A percentile compares a stretch with the other conserved stretches of the same genome.
Evolutionary conservation across 352 stramenopile genomes (phyloP).

Genomic region (Pythium grandisporangium): DNA sequence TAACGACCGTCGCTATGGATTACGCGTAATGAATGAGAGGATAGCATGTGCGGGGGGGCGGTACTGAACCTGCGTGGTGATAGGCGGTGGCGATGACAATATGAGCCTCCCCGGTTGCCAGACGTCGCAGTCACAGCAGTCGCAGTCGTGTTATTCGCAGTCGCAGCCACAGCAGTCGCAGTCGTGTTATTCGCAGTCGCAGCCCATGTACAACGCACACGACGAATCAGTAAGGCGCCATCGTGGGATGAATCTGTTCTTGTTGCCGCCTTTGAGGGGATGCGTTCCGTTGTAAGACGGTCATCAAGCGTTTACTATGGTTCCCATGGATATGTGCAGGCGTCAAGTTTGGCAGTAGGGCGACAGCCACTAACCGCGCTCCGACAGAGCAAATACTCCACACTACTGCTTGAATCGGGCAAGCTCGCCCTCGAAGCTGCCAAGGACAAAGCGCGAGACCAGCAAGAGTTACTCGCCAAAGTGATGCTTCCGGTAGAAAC

Average conservation of each 20-base stretch:
- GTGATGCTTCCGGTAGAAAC: no score
- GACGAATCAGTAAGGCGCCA: not conserved
- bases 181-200: not conserved
- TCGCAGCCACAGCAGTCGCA: not conserved
- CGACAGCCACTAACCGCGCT: not conserved
- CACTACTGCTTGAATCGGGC: slow-evolving; percentile 1
- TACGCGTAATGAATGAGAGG: not conserved
- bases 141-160: not conserved
- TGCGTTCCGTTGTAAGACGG: not conserved
- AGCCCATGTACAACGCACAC: not conserved
- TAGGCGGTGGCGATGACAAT: not conserved
- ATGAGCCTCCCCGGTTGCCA: not conserved
- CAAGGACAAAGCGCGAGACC: not conserved
- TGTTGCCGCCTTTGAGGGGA: not conserved
- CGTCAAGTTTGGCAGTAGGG: not conserved
- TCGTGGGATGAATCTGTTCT: no score
- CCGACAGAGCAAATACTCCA: slow-evolving; percentile 7
- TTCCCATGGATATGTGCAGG: no score
- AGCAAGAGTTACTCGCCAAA: not conserved
- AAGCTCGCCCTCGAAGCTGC: not conserved
- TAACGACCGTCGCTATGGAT: no score
- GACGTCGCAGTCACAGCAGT: not conserved
- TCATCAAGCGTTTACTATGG: not conserved
- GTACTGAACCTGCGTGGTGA: not conserved
- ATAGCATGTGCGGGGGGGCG: not conserved